Conservation (phyloP, 2,329 filamentous ascomycete genomes). For the Cryphonectria nitschkei region DNA sequence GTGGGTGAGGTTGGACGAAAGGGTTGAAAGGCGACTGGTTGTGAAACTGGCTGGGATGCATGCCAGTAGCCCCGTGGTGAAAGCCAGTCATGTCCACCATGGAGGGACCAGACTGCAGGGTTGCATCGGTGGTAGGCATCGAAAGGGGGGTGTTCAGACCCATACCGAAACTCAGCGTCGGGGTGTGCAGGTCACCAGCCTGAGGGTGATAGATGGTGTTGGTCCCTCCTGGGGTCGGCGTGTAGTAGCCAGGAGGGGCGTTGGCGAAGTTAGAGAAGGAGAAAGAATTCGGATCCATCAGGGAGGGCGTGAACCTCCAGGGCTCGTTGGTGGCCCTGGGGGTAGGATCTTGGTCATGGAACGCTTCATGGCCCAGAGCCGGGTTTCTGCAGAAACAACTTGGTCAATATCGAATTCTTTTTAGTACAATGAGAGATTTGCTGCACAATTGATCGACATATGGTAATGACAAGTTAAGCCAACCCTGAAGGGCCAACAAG, state of each 20-base stretch:
- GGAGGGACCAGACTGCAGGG: constrained; percentile 61
- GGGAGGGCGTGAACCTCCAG: constrained; percentile 86
- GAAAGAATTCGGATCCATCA: constrained; percentile 84
- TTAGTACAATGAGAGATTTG: neutral
- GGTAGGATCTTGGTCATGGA: constrained; percentile 77
- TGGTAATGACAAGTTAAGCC: neutral
- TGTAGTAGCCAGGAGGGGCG: constrained; percentile 83
- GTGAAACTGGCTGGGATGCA: constrained; percentile 54
- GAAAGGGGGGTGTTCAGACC: constrained; percentile 82
- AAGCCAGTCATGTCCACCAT: constrained; percentile 71
- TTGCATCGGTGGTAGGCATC: constrained; percentile 69
- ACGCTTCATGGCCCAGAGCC: constrained; percentile 46
- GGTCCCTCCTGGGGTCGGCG: constrained; percentile 80
- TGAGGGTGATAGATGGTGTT: constrained; percentile 82
- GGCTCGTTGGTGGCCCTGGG: constrained; percentile 78
- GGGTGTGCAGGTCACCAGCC: constrained; percentile 86
- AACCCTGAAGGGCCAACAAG: neutral
- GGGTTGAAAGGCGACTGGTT: constrained; percentile 71
- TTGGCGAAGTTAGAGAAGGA: constrained; percentile 79
- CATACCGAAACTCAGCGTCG: constrained; percentile 72
- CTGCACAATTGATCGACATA: neutral
- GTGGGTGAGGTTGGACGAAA: constrained; percentile 66
- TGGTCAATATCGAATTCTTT: constrained; percentile 4
- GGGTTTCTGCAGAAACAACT: constrained; percentile 48
- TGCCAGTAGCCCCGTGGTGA: constrained; percentile 49